Evolutionary conservation across 1,284 basidiomycete genomes (phyloP), one percentile per base, ranked within the genome.

Genomic region (Volvariella surrecta): DNA sequence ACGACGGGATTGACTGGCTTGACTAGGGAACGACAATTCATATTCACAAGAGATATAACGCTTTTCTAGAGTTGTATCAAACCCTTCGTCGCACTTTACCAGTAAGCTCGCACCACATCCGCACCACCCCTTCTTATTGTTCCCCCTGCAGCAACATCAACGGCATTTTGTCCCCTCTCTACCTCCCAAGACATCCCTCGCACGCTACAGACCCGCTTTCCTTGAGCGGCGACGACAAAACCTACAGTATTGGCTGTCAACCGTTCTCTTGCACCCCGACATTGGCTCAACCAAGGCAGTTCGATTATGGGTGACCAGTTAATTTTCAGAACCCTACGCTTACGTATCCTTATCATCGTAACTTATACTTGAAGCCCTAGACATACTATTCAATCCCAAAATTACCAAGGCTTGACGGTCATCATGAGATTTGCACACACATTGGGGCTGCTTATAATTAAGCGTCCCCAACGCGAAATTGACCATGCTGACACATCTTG

Each of bases 201-300:
- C 81, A 11, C 74, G 75, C 34, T 87, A 82, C 52, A 66, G 83
- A 6, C 73, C 78, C 0, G 74, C 72, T 0, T 89, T 88, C 58
- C 70, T 88, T 2, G 81, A 86, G 41, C 69, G 68, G n/a, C 68
- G 85, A n/a, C 64, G 82, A 17, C 67, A 74, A 34, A 68, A 69
- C 13, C 63, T 88, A 2, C 73, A 84, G 53, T 73, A 74, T 45
- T 88, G 83, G 82, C 73, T 88, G 0, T 69, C 74, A 0, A 61
- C 70, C 0, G 71, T 88, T 0, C 54, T 88, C 0, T 64, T 88
- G 1, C 84, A 88, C 52, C 85, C 85, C 1, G 80, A 86, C 32
- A 64, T 86, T 10, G 85, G 85, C 1, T 76, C 73, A 0, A 76
- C 69, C 39, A 66, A 75, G 41, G 72, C 72, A 1, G 79, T 83